Base-by-base conservation (phyloP, 2,329 filamentous ascomycete genomes). In the Clarireedia sp. region DNA sequence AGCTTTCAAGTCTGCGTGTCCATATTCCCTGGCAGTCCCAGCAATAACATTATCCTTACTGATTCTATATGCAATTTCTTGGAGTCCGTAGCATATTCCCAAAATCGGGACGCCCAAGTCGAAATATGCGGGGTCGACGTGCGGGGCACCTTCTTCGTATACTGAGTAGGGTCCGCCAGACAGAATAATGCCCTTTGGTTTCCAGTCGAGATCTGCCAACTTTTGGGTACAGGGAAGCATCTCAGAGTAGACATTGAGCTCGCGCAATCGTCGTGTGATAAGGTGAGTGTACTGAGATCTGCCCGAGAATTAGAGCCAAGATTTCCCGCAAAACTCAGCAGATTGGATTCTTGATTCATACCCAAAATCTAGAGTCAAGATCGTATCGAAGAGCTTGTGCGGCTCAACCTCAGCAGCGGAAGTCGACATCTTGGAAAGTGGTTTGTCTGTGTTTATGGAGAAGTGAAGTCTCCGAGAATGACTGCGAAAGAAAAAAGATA, bases 221-320 rank as follows among this genome's bases (percentile, higher is more conserved):
- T 92, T 92, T 66, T 87, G 84, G 46, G 86, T 95, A 73, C 90
- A 95, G 21, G 88, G 88, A 44, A 95, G 82, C 85, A 95, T 87
- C 75, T 96, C 90, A 59, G 83, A 83, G 76, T 88, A 96, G 70
- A 95, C 80, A 74, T 86, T 86, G 72, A 95, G 79, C 64, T 87
- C 82, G 63, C 90, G 81, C 26, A 95, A 78, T 36, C 89, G 82
- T 54, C 89, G 78, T 8, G 66, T 65, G 37, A 67, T 67, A n/a
- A 91, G 75, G 70, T 90, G 86, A 41, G 82, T 84, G 66, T 85
- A 86, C 72, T 89, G 85, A 23, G 80, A 85, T 62, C 71, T 73
- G 29, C 57, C 12, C 46, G 14, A 24, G 24, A 47, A 49, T 58
- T 51, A 57, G 51, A 54, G 49, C 29, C 29, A 33, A 12, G 29